These are phyloP conservation scores for Chalaropsis ovoidea DNA, from an alignment of 2,329 filamentous ascomycete species.

Conservation along the genomic window DNA sequence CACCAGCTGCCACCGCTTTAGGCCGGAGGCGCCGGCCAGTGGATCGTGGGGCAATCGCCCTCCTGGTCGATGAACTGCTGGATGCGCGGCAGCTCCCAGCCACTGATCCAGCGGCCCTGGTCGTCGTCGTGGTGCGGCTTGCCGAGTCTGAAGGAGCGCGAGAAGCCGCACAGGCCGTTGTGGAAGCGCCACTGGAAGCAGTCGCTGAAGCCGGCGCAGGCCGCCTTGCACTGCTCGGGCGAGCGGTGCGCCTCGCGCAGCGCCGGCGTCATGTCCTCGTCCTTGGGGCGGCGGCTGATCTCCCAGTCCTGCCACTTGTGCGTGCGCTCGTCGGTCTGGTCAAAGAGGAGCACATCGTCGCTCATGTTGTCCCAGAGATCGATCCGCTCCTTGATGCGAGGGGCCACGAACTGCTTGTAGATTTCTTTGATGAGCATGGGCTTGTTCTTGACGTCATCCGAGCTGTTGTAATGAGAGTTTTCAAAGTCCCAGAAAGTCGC, in stretches of 20 bases:
- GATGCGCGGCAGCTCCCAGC: conserved; percentile 38
- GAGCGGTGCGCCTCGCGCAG: conserved; percentile 38
- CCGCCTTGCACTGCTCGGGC: conserved; percentile 37
- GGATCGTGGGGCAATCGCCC: conserved; percentile 32
- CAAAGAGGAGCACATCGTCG: conserved; percentile 38
- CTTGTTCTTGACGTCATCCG: conserved; percentile 25
- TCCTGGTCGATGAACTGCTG: conserved; percentile 33
- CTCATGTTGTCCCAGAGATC: conserved; percentile 46
- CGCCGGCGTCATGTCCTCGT: conserved; percentile 31
- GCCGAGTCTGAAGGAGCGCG: conserved; percentile 34
- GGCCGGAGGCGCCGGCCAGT: conserved; percentile 30
- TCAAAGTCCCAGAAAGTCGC: conserved; percentile 45
- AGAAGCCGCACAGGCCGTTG: conserved; percentile 34
- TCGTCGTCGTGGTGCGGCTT: conserved; percentile 32
- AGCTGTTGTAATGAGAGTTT: conserved; percentile 31
- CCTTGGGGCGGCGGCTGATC: conserved; percentile 30
- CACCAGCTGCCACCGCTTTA: not conserved
- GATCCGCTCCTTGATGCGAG: conserved; percentile 34
- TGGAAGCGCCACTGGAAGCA: conserved; percentile 39
- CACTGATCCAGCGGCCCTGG: conserved; percentile 33
- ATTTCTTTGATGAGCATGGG: conserved; percentile 40
- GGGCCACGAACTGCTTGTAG: conserved; percentile 39
- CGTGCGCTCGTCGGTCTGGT: conserved; percentile 30
- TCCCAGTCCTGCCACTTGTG: conserved; percentile 30
- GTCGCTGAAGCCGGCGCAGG: conserved; percentile 34